These are phyloP conservation scores for Hanseniaspora thailandica DNA, from an alignment of 805 yeast genomes.

Conservation along the genomic window DNA sequence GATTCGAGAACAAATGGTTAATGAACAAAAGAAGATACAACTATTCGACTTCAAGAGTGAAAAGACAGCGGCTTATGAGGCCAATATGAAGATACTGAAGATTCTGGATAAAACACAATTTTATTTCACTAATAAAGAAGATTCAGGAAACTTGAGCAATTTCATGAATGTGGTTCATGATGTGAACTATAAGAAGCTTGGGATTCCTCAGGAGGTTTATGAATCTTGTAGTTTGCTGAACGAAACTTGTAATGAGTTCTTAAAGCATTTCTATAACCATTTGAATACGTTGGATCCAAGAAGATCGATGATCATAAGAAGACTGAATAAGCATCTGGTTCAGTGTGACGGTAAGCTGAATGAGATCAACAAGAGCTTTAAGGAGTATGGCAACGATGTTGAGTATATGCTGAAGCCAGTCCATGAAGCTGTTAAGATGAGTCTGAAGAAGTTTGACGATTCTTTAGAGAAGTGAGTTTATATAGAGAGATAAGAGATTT, in stretches of 20 bases:
- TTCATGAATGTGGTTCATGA: not conserved
- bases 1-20: slow-evolving; percentile 32
- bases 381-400: not conserved
- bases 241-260: slow-evolving; percentile 61
- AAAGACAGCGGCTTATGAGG: slow-evolving; percentile 15
- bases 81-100: not conserved
- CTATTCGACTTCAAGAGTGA: slow-evolving; percentile 16
- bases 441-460: slow-evolving; percentile 11
- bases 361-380: slow-evolving; percentile 32
- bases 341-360: slow-evolving; percentile 40
- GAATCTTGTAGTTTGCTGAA: slow-evolving; percentile 52
- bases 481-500: not conserved
- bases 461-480: not conserved
- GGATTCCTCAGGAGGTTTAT: slow-evolving; percentile 23
- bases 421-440: slow-evolving; percentile 10
- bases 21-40: slow-evolving; percentile 19
- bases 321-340: slow-evolving; percentile 37
- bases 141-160: slow-evolving; percentile 22
- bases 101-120: slow-evolving; percentile 3
- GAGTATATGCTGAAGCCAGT: slow-evolving; percentile 10
- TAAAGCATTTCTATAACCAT: slow-evolving; percentile 64
- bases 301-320: slow-evolving; percentile 35
- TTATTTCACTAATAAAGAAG: slow-evolving; percentile 20
- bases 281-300: slow-evolving; percentile 40
- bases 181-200: slow-evolving; percentile 11